A percentile compares a stretch with the other conserved stretches of the same genome.
These are phyloP conservation scores for Sambucus nigra DNA, from an alignment of 129 eudicot species.

Conservation along the genomic window DNA sequence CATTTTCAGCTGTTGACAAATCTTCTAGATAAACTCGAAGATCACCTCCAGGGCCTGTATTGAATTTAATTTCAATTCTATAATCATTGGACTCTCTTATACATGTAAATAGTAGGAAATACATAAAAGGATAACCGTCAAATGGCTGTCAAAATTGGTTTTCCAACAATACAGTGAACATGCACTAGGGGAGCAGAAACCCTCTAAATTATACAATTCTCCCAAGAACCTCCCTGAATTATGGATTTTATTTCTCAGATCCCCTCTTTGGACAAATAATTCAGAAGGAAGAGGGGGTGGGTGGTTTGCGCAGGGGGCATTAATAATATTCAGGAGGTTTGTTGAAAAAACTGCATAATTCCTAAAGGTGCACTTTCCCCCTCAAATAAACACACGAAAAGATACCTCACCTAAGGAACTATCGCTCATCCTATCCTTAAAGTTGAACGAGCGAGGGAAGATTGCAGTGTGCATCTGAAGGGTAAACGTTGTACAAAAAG, in stretches of 20 bases:
- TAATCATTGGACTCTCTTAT: neutral
- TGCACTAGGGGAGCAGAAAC: no score
- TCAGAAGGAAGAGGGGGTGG: neutral
- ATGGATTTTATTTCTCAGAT: neutral
- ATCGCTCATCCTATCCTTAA: slow-evolving; percentile 40
- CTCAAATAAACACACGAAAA: neutral
- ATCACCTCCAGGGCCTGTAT: slow-evolving; percentile 65
- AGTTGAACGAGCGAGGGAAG: slow-evolving; percentile 57
- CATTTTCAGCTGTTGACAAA: slow-evolving; percentile 35
- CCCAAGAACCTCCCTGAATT: neutral
- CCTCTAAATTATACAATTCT: neutral
- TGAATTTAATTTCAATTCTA: slow-evolving; percentile 3
- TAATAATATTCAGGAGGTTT: no score
- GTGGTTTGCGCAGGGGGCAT: neutral
- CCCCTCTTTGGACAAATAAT: neutral
- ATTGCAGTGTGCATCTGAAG: slow-evolving; percentile 59
- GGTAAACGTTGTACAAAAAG: slow-evolving; percentile 11
- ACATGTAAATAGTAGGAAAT: neutral
- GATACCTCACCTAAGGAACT: slow-evolving; percentile 49
- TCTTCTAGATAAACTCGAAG: slow-evolving; percentile 57
- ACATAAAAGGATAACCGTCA: neutral
- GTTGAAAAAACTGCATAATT: no score
- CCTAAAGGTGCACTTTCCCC: no score
- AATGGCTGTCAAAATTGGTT: no score
- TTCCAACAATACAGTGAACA: no score